Evolutionary conservation across 208 protist genomes (phyloP), one percentile per base, ranked within the genome.

Genomic region (Acanthamoeba rhysodes): DNA sequence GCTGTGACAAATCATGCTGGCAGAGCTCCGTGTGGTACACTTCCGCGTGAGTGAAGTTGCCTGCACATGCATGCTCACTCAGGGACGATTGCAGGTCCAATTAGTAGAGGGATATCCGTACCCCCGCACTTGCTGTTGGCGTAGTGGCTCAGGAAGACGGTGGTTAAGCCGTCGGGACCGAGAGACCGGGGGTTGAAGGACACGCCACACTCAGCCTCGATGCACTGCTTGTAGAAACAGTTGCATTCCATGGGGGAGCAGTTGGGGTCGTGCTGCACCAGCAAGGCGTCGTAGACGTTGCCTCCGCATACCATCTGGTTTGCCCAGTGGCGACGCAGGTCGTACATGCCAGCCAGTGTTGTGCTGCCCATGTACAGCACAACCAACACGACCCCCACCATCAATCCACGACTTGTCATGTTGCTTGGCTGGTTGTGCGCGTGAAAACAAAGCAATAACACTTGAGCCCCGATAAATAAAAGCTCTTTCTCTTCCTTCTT

Each of bases 21-120:
- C 66, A 74, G 66, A 32, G n/a, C 22, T 34, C 66, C n/a, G 66
- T 74, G n/a, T 74, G 66, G 66, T 74, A 74, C 66, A 74, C 66
- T 74, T 74, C n/a, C n/a, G 66, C 66, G 2, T 12, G 66, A 34
- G 66, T 37, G n/a, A 74, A 74, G 29, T 74, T 27, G 16, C 66
- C 66, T 74, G n/a, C 29, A 32, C 12, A 32, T 48, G 45, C 45
- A 48, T 48, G 45, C 45, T 48, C 57, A 74, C n/a, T 16, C 14
- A 74, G 22, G 66, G 16, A 32, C 22, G 5, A 32, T 32, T 32
- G 66, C n/a, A 34, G 12, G 12, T n/a, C 29, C 20, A 74, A 74
- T 29, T 6, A 12, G 12, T 14, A 24, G n/a, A 74, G 66, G 22
- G 16, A 37, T 6, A 18, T 16, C 18, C 66, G n/a, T 34, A 74